Evolutionary conservation across 2,329 filamentous ascomycete species (phyloP), one percentile per base, ranked within the genome.

Genomic region (Fusarium poae): DNA sequence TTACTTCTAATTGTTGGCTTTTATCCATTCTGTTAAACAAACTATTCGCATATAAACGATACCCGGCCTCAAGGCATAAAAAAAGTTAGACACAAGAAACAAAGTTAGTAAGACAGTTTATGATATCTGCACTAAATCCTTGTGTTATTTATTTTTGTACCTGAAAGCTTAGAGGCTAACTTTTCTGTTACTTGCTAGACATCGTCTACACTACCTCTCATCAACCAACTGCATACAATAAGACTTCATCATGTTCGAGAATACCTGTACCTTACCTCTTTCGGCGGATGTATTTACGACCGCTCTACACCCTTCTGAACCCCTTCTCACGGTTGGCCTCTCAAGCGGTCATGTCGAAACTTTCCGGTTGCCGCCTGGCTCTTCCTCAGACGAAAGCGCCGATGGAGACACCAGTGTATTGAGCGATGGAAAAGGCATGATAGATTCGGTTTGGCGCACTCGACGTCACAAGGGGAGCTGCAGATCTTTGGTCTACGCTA

Each of bases 381-480:
- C 80, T 54, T 80, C 82, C 34, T 80, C 80, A 20, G 85, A 86
- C 45, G 85, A 86, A 29, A 85, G 87, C 40, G 79, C 65, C 5
- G 84, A 84, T 57, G 82, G 77, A 34, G 82, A 86, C 56, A 79
- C 80, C 45, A 88, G 83, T 68, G 79, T 84, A 4, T 57, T 85
- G 23, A 87, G 83, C 21, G 82, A 85, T 73, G 93, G 93, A 13
- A 91, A 87, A 67, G 91, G 90, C 43, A 88, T 90, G 57, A 92
- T 98, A 67, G 92, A 94, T 72, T 93, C 91, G 1, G 82, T 90
- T 62, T 99, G 96, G 96, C 88, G 88, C 73, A 98, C 96, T 7
- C 86, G 90, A 71, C 87, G 96, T 65, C 96, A 99, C 82, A 97
- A 97, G 83, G 95, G 94, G 15, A 97, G 94, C 84, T 98, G 95